phyloP scores from a whole-genome alignment of 345 rosid species.

The Gossypium sturtianum region DNA sequence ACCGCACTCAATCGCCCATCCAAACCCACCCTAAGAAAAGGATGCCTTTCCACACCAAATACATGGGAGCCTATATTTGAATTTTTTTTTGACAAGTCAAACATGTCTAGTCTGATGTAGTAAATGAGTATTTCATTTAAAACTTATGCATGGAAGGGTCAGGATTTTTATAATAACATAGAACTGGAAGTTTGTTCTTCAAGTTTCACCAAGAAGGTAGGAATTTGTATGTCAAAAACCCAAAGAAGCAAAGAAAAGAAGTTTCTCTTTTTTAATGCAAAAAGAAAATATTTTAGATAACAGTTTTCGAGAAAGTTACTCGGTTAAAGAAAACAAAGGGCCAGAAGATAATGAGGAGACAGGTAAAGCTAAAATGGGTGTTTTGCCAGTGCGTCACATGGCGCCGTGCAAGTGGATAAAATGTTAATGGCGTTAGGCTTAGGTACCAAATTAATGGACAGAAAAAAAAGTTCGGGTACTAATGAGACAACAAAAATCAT shows the following conservation, averaged over 20 bases:
- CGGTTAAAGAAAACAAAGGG: constrained; percentile 1
- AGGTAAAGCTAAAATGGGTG: not conserved
- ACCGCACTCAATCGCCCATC: no score
- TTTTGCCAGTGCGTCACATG: not conserved
- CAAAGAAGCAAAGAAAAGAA: constrained; percentile 15
- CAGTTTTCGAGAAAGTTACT: not conserved
- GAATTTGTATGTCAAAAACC: constrained; percentile 2
- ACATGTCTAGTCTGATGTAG: no score
- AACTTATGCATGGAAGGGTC: not conserved
- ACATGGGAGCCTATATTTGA: no score
- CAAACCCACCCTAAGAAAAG: no score
- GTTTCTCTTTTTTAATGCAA: not conserved
- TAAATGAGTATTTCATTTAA: no score
- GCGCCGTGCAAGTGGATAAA: no score
- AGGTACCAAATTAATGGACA: no score
- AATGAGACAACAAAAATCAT: no score
- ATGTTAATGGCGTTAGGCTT: no score
- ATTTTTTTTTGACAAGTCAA: no score
- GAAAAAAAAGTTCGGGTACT: no score
- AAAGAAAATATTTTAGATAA: not conserved
- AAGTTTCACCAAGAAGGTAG: constrained; percentile 1
- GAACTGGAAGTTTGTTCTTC: not conserved
- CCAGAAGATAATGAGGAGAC: not conserved
- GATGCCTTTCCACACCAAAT: not conserved
- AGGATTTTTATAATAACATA: not conserved